Percentiles rank a stretch among this genome's conserved stretches.
Conservation (phyloP, 2,329 filamentous ascomycete species). For the Penicillium psychrosexuale region DNA sequence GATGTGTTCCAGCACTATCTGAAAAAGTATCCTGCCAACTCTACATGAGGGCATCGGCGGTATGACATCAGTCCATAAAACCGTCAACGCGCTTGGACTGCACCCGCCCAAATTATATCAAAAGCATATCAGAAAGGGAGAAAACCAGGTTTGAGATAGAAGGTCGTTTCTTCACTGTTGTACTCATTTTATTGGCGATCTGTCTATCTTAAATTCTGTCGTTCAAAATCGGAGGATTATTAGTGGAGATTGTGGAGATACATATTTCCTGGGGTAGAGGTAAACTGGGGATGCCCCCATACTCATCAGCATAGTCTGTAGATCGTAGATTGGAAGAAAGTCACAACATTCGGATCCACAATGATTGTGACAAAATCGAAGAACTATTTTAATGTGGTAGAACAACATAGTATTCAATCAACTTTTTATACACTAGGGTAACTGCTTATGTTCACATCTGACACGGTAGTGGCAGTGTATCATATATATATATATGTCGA, state of each 20-base stretch:
- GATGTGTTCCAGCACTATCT: background rate
- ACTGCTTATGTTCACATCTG: background rate
- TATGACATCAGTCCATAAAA: background rate
- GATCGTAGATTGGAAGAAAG: background rate
- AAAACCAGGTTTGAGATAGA: background rate
- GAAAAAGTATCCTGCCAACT: no score
- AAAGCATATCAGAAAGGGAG: background rate
- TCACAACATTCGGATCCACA: background rate
- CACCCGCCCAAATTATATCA: no score
- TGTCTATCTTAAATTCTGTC: no score
- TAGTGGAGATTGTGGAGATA: background rate
- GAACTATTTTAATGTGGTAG: background rate
- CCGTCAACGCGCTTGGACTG: background rate
- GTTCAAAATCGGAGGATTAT: no score
- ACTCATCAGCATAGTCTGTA: background rate
- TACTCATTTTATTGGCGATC: background rate
- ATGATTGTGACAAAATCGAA: background rate
- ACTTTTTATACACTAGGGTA: background rate
- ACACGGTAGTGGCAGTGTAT: background rate
- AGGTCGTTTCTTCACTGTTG: no score
- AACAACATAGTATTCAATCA: background rate
- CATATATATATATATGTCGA: background rate
- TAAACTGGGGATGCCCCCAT: background rate
- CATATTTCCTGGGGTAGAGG: background rate
- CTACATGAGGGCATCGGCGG: background rate